These are phyloP conservation scores for Termitomyces eurrhizus DNA, from an alignment of 768 basidiomycete species.

Conservation along the genomic window DNA sequence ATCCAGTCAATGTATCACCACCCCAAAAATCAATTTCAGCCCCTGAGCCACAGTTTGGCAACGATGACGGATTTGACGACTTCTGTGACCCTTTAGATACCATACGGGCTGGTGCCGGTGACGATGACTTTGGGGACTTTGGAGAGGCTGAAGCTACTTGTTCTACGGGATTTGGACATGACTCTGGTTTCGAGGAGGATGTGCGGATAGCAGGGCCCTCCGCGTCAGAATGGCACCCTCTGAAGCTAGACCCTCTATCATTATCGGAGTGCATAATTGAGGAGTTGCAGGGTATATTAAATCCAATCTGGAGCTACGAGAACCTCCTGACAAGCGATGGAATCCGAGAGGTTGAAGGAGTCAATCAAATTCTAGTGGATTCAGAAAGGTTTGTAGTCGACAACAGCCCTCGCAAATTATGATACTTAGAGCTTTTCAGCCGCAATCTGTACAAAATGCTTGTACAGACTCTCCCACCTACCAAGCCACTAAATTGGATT, in stretches of 20 bases:
- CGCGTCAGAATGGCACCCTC: slow-evolving; percentile 51
- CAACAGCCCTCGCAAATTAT: slow-evolving; percentile 3
- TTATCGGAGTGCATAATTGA: slow-evolving; percentile 50
- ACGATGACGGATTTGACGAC: slow-evolving; percentile 44
- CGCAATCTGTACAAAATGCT: slow-evolving; percentile 76
- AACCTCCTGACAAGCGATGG: slow-evolving; percentile 64
- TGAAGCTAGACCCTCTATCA: slow-evolving; percentile 64
- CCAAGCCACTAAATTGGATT: slow-evolving; percentile 90
- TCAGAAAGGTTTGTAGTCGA: slow-evolving; percentile 58
- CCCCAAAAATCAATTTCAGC: slow-evolving; percentile 24
- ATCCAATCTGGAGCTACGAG: slow-evolving; percentile 57
- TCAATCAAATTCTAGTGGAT: slow-evolving; percentile 73
- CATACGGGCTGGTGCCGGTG: slow-evolving; percentile 40
- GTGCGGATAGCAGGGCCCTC: slow-evolving; percentile 39
- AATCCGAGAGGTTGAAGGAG: slow-evolving; percentile 77
- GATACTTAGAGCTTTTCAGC: slow-evolving; percentile 36
- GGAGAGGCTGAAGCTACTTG: slow-evolving; percentile 50
- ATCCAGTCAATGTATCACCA: slow-evolving; percentile 26
- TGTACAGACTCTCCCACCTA: slow-evolving; percentile 66
- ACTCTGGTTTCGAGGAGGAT: slow-evolving; percentile 33
- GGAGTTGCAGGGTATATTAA: slow-evolving; percentile 63
- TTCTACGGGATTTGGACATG: slow-evolving; percentile 32
- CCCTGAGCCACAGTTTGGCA: slow-evolving; percentile 25
- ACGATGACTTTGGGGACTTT: slow-evolving; percentile 86
- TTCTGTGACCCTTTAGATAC: slow-evolving; percentile 52